A percentile compares a stretch with the other conserved stretches of the same genome.
phyloP scores from a whole-genome alignment of 805 yeast genomes.

The Saccharomycopsis fodiens region DNA sequence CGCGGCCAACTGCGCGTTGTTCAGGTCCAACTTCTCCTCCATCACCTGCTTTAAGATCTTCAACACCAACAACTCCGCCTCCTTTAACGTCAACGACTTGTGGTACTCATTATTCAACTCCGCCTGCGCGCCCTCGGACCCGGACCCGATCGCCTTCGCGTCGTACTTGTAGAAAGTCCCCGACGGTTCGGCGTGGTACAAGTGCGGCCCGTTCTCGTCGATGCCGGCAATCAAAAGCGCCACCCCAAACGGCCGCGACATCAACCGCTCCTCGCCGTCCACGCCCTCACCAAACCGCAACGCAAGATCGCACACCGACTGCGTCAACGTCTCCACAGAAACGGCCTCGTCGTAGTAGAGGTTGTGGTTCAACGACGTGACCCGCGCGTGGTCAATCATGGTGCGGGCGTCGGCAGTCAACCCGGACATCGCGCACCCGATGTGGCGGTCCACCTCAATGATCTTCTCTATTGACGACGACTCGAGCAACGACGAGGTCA shows the following conservation, averaged over 20 bases:
- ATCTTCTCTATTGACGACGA: constrained; percentile 92
- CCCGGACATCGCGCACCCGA: constrained; percentile 99
- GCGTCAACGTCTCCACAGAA: constrained; percentile 89
- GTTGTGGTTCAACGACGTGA: constrained; percentile 77
- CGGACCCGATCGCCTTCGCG: constrained; percentile 98
- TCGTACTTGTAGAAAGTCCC: constrained; percentile 97
- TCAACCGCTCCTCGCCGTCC: constrained; percentile 71
- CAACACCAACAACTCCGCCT: constrained; percentile 84
- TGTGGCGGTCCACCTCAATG: constrained; percentile 86
- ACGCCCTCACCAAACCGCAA: constrained; percentile 86
- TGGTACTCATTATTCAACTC: constrained; percentile 96
- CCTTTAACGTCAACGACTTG: constrained; percentile 79
- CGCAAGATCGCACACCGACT: constrained; percentile 94
- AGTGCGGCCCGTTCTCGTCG: constrained; percentile 90
- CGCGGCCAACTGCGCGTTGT: constrained; percentile 90
- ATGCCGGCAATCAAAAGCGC: constrained; percentile 93
- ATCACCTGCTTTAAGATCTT: constrained; percentile 93
- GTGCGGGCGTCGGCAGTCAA: constrained; percentile 98
- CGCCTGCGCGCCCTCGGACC: constrained; percentile 98
- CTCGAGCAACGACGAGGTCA: constrained; percentile 86
- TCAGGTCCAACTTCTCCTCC: constrained; percentile 96
- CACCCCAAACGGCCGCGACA: constrained; percentile 99
- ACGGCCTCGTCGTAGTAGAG: constrained; percentile 89
- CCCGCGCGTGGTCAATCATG: constrained; percentile 98
- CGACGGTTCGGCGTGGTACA: constrained; percentile 98